Conservation (phyloP, 1,284 basidiomycete species). For the Grifola frondosa region DNA sequence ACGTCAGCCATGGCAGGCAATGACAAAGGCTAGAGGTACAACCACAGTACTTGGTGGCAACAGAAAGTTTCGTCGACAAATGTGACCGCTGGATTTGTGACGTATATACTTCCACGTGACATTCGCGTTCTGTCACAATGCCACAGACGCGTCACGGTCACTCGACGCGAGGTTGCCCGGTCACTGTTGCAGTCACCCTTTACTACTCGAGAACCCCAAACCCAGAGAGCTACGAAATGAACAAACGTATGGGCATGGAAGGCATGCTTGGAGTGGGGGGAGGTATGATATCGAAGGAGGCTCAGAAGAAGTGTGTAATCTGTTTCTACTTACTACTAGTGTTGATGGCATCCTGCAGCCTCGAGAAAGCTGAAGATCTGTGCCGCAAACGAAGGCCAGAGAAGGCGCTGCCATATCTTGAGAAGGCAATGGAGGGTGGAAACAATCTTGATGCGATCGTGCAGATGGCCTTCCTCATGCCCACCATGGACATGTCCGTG, state of each 20-base stretch:
- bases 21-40: too few species aligned
- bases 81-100: too few species aligned
- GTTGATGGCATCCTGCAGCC: constrained; percentile 9
- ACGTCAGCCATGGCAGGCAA: constrained; percentile 38
- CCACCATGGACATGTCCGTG: constrained; percentile 19
- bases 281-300: constrained; percentile 25
- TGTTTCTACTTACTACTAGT: background rate
- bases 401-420: constrained; percentile 27
- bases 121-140: too few species aligned
- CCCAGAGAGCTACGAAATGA: too few species aligned
- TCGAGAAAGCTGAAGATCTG: constrained; percentile 29
- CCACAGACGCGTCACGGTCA: too few species aligned
- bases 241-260: constrained; percentile 25
- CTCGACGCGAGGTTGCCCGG: too few species aligned
- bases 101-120: too few species aligned
- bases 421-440: constrained; percentile 30
- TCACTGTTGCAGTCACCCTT: too few species aligned
- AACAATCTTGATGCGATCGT: constrained; percentile 31
- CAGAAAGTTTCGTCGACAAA: too few species aligned
- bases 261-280: constrained; percentile 23
- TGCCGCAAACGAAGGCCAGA: constrained; percentile 26
- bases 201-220: too few species aligned
- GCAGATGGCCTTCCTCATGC: constrained; percentile 28
- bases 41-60: too few species aligned
- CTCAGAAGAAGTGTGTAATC: constrained; percentile 24